Evolutionary conservation across 129 eudicot species (phyloP).

Genomic region (Escallonia rubra): DNA sequence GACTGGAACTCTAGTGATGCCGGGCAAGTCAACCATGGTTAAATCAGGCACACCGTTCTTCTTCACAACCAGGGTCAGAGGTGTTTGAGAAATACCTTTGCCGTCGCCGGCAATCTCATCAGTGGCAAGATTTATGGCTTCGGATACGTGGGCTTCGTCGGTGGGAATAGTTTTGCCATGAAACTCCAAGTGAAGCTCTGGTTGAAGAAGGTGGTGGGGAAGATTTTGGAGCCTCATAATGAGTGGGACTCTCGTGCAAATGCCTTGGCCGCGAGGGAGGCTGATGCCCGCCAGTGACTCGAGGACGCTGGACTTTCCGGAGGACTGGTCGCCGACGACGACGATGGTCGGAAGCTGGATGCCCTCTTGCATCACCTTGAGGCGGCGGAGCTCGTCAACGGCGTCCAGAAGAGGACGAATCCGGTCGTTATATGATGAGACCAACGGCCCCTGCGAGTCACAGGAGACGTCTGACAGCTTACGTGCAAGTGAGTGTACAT

Average conservation of each 20-base stretch:
- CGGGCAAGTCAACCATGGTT: constrained; percentile 50
- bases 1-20: constrained; percentile 42
- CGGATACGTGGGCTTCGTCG: constrained; percentile 25
- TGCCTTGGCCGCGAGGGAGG: constrained; percentile 46
- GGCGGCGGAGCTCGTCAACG: constrained; percentile 34
- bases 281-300: constrained; percentile 43
- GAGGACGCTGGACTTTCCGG: constrained; percentile 38
- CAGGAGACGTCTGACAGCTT: too few relatives aligned
- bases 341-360: constrained; percentile 51
- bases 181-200: constrained; percentile 27
- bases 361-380: constrained; percentile 43
- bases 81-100: constrained; percentile 36
- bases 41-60: constrained; percentile 47
- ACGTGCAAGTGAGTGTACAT: too few relatives aligned
- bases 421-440: constrained; percentile 37
- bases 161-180: constrained; percentile 20
- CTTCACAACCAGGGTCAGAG: constrained; percentile 33
- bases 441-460: constrained; percentile 14
- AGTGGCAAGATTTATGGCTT: constrained; percentile 28
- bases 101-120: constrained; percentile 35
- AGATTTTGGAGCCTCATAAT: constrained; percentile 41
- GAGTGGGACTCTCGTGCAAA: constrained; percentile 43
- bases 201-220: constrained; percentile 12
- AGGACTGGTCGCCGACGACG: constrained; percentile 46
- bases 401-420: constrained; percentile 43